Evolutionary conservation across 2,329 filamentous ascomycete species (phyloP), one percentile per base, ranked within the genome.

Genomic region (Xylariaceae sp.): DNA sequence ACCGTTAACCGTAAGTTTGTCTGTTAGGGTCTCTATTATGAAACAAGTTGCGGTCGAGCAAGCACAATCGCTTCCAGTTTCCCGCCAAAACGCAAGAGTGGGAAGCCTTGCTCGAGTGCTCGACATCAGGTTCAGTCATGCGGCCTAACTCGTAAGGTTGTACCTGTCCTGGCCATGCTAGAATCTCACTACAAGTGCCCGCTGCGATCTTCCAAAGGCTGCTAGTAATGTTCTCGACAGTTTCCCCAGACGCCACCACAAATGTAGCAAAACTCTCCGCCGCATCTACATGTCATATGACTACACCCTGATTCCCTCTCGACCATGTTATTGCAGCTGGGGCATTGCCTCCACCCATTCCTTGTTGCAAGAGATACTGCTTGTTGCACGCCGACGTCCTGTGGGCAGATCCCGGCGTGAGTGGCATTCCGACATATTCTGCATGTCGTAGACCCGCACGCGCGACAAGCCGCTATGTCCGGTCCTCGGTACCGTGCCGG

Each of bases 211-310:
- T 46, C 27, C 15, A 46, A 36, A 37, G 45, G 40, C 20, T 27
- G 1, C 15, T 40, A 29, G 29, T 23, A 35, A 47, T 48, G 43
- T n/a, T 6, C 18, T 48, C 18, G 32, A 40, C 44, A 53, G 20
- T 18, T 2, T 44, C 50, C 50, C 50, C 50, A 49, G 26, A 32
- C 39, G 32, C 50, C 26, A 49, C 50, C 50, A 40, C 50, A 53
- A n/a, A 44, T 13, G 40, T 53, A 53, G 26, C 50, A 53, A 44
- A 49, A 53, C 39, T 53, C 7, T 16, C 44, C 44, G 44, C 50
- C 44, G 32, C 50, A 53, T 53, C 39, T 53, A 29, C 44, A 53
- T 39, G 32, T 43, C 44, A 53, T 53, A 26, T 49, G 50, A 32
- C n/a, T 10, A 49, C 44, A 49, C 32, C 50, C 50, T 27, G 24